Conservation (phyloP, 345 rosid genomes). For the Trapa bicornis region DNA sequence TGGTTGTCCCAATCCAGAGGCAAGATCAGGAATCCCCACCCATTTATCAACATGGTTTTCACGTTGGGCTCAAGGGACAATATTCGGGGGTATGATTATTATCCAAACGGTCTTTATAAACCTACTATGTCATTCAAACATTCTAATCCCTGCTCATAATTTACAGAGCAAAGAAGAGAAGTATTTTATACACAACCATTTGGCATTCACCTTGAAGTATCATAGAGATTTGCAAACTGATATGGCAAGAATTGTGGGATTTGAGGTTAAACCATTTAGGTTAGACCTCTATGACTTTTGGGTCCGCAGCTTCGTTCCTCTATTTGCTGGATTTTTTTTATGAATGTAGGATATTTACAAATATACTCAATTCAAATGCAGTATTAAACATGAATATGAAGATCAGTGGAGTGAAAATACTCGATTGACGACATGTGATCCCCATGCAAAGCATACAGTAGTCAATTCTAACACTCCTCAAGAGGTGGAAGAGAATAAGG, state of each 20-base stretch:
- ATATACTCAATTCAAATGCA: constrained; percentile 12
- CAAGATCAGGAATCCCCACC: constrained; percentile 54
- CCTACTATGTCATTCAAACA: constrained; percentile 3
- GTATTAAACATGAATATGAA: constrained; percentile 76
- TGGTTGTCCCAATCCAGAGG: constrained; percentile 69
- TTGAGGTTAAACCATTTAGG: constrained; percentile 93
- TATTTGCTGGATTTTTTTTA: not conserved
- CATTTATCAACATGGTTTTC: constrained; percentile 78
- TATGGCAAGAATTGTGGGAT: constrained; percentile 86
- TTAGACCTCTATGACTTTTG: constrained; percentile 9
- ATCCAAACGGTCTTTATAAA: not conserved
- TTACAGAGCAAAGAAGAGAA: constrained; percentile 74
- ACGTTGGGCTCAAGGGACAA: constrained; percentile 85
- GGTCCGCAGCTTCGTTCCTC: not conserved
- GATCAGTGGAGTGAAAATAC: constrained; percentile 58
- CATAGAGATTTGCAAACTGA: constrained; percentile 67
- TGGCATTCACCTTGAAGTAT: constrained; percentile 74
- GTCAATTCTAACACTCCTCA: constrained; percentile 76
- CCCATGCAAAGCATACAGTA: constrained; percentile 59
- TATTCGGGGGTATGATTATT: constrained; percentile 63
- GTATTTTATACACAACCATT: constrained; percentile 82
- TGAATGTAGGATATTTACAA: not conserved
- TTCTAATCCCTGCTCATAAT: constrained; percentile 8
- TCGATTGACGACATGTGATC: constrained; percentile 75
- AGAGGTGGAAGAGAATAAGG: constrained; percentile 65